Base-by-base conservation (phyloP, 2,329 filamentous ascomycete genomes). In the Microdochium bolleyi region DNA sequence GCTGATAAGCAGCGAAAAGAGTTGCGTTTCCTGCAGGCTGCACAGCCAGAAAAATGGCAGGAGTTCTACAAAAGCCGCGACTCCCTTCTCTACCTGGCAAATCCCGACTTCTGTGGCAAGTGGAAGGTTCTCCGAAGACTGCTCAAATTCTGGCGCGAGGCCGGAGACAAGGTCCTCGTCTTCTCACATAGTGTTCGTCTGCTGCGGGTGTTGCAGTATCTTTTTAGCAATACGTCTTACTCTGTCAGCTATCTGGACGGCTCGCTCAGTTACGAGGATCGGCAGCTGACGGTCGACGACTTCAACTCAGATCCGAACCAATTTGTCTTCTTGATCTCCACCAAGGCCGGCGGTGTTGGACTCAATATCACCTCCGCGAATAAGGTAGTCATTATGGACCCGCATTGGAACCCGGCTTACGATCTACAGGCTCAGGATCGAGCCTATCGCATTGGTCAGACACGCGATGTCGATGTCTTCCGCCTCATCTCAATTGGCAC, bases 361-460 rank as follows among this genome's bases (percentile, higher is more conserved):
- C 76, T 99, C 25, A 99, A 99, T 65, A 97, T 99, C 64, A 96
- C 92, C 0, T 94, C 90, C 2, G 94, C 94, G 1, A 99, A 99
- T 71, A 97, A 97, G 70, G 94, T 99, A 0, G 92, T 99, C 41
- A 89, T 99, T 34, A 85, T 97, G 49, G 94, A 97, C 65, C 94
- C 94, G 0, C 94, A 97, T 62, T 99, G 94, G 94, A 99, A 99
- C 59, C 94, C 94, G 0, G 83, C 89, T 2, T 92, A 94, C 60
- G 94, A 99, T 62, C 78, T 97, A 1, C 94, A 99, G 68, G 94
- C 94, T 0, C 94, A 99, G 69, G 94, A 99, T 64, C 84, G 94
- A 51, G 94, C 94, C 2, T 97, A 99, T 66, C 86, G 94, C 51
- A 97, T 99, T 57, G 94, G 94, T 0, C 94, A 99, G 69, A 84